These are phyloP conservation scores for Tulasnella sp. DNA, from an alignment of 768 basidiomycete species.

Conservation along the genomic window DNA sequence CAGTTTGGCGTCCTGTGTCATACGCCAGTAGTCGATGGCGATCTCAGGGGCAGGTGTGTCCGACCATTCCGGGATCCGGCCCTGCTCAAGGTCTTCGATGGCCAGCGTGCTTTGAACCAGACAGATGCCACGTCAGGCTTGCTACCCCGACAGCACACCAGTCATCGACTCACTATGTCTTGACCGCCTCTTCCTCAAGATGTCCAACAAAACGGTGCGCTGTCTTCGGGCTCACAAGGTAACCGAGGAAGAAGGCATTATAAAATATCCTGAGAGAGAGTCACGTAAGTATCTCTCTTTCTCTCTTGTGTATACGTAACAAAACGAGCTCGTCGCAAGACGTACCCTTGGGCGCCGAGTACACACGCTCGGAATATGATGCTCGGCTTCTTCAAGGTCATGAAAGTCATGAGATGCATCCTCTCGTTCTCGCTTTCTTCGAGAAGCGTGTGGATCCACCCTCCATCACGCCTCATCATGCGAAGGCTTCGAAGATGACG, in stretches of 20 bases:
- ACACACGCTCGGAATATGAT: slow-evolving; percentile 70
- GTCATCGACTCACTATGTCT: slow-evolving; percentile 60
- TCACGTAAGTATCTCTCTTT: not conserved
- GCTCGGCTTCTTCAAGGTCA: slow-evolving; percentile 77
- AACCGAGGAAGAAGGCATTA: slow-evolving; percentile 61
- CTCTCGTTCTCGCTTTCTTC: slow-evolving; percentile 96
- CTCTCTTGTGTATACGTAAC: not conserved
- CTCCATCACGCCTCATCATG: slow-evolving; percentile 54
- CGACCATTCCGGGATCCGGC: slow-evolving; percentile 70
- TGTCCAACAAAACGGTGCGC: slow-evolving; percentile 83
- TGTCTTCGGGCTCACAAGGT: slow-evolving; percentile 40
- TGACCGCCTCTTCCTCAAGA: slow-evolving; percentile 90
- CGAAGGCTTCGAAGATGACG: slow-evolving; percentile 83
- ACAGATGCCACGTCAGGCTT: not conserved
- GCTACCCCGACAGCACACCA: not conserved
- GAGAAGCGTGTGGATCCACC: slow-evolving; percentile 86
- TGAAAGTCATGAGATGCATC: slow-evolving; percentile 96
- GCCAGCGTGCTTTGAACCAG: slow-evolving; percentile 64
- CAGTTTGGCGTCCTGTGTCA: slow-evolving; percentile 49
- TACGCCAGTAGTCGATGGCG: slow-evolving; percentile 92
- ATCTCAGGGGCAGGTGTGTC: slow-evolving; percentile 71
- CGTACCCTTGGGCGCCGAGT: slow-evolving; percentile 72
- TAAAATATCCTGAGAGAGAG: slow-evolving; percentile 44
- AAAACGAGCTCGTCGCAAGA: not conserved
- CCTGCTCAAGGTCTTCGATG: slow-evolving; percentile 72